Percentiles rank a stretch among this genome's conserved stretches.
phyloP scores from a whole-genome alignment of 2,329 filamentous ascomycete species.

The Ophioceras dolichostomum region DNA sequence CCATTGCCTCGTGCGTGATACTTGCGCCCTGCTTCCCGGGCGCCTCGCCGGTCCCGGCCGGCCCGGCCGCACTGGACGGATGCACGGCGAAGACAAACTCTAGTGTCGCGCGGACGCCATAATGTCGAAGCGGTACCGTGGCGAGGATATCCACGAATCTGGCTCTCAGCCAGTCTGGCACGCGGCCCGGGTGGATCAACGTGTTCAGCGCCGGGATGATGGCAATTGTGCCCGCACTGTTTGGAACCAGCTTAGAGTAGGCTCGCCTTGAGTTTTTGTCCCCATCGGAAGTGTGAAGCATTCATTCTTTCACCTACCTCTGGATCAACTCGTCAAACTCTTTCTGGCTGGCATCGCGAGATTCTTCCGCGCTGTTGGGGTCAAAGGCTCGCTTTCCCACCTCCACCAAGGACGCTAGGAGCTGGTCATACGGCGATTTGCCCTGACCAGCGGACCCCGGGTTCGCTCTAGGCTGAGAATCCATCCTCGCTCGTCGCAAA shows the following conservation, averaged over 20 bases:
- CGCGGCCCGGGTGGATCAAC: slow-evolving; percentile 47
- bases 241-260: too few species aligned
- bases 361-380: slow-evolving; percentile 20
- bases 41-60: slow-evolving; percentile 19
- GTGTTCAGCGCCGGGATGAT: slow-evolving; percentile 51
- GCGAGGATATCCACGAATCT: slow-evolving; percentile 46
- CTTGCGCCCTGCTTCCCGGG: slow-evolving; percentile 46
- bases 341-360: slow-evolving; percentile 19
- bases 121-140: slow-evolving; percentile 44
- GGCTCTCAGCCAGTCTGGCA: slow-evolving; percentile 47
- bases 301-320: slow-evolving; percentile 23
- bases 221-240: slow-evolving; percentile 20
- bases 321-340: slow-evolving; percentile 35
- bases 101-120: slow-evolving; percentile 54
- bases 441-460: too few species aligned
- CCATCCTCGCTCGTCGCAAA: too few species aligned
- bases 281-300: not conserved
- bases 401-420: slow-evolving; percentile 22
- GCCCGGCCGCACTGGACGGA: slow-evolving; percentile 32
- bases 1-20: slow-evolving; percentile 57
- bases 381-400: slow-evolving; percentile 36
- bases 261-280: too few species aligned
- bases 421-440: slow-evolving; percentile 2
- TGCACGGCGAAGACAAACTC: slow-evolving; percentile 63
- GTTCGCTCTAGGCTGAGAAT: too few species aligned